phyloP scores from a whole-genome alignment of 2,329 filamentous ascomycete genomes.

The Calonectria ilicicola region DNA sequence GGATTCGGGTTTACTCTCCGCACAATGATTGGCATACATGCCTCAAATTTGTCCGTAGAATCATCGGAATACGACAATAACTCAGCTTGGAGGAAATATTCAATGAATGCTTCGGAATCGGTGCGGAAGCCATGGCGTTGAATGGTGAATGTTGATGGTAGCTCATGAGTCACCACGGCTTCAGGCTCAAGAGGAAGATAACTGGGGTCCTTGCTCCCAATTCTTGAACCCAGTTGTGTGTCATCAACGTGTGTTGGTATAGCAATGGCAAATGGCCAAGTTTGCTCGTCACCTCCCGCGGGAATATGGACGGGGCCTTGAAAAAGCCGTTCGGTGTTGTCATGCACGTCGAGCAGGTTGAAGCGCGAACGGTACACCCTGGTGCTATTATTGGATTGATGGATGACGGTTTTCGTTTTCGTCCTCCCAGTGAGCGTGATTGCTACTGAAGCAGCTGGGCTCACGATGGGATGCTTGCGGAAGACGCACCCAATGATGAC shows the following conservation, averaged over 20 bases:
- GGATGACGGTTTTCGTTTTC: slow-evolving; percentile 40
- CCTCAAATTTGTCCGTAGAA: slow-evolving; percentile 14
- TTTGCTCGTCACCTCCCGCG: not conserved
- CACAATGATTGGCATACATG: slow-evolving; percentile 39
- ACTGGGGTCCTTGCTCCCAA: not conserved
- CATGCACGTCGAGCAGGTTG: slow-evolving; percentile 34
- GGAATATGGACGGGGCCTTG: slow-evolving; percentile 43
- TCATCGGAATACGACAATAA: slow-evolving; percentile 27
- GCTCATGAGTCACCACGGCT: not conserved
- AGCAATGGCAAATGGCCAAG: slow-evolving; percentile 46
- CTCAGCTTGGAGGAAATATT: slow-evolving; percentile 50
- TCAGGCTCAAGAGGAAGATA: not conserved
- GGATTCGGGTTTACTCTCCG: not conserved
- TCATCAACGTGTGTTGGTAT: slow-evolving; percentile 38
- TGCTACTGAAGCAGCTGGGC: slow-evolving; percentile 31
- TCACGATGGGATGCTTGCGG: slow-evolving; percentile 35
- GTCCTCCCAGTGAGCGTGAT: slow-evolving; percentile 41
- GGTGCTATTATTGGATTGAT: slow-evolving; percentile 15
- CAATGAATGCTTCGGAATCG: slow-evolving; percentile 23
- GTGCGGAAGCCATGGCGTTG: not conserved
- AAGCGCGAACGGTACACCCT: slow-evolving; percentile 39
- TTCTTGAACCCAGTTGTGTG: not conserved
- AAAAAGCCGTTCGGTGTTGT: slow-evolving; percentile 25
- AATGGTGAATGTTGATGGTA: slow-evolving; percentile 20
- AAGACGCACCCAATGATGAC: slow-evolving; percentile 41